These are phyloP conservation scores for Aureobasidium lini DNA, from an alignment of 2,329 filamentous ascomycete species.

Conservation along the genomic window DNA sequence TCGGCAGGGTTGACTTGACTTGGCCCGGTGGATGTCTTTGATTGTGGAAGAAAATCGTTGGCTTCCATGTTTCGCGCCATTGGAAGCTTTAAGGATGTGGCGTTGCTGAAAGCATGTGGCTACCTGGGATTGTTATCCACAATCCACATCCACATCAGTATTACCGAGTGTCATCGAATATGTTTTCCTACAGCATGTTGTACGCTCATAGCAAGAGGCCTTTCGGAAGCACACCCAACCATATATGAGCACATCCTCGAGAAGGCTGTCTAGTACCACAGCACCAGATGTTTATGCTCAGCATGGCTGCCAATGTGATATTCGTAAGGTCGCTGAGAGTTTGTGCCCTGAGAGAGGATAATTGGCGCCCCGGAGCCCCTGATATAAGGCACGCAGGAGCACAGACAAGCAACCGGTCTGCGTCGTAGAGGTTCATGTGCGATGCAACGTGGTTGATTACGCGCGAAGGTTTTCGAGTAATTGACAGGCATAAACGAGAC, in stretches of 20 bases:
- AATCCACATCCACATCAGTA: background rate
- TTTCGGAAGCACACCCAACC: too few relatives aligned
- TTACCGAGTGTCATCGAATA: too few relatives aligned
- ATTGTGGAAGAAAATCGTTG: background rate
- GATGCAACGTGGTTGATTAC: background rate
- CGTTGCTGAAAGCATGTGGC: background rate
- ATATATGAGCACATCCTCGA: too few relatives aligned
- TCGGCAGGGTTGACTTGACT: background rate
- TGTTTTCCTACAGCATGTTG: too few relatives aligned
- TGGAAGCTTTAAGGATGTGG: slow-evolving; percentile 4
- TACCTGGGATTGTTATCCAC: background rate
- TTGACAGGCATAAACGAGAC: background rate
- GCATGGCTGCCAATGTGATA: too few relatives aligned
- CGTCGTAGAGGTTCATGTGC: background rate
- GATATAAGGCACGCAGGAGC: background rate
- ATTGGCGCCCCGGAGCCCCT: too few relatives aligned
- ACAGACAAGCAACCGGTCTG: background rate
- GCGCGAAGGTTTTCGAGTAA: background rate
- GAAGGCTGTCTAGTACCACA: too few relatives aligned
- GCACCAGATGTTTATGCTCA: too few relatives aligned
- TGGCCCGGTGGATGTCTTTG: background rate
- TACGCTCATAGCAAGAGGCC: too few relatives aligned
- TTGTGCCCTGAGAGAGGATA: too few relatives aligned
- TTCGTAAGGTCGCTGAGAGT: too few relatives aligned
- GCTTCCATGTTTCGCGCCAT: background rate